A percentile compares a stretch with the other conserved stretches of the same genome.
These are phyloP conservation scores for Coemansia sp. DNA, from an alignment of 192 early-diverging fungal species.

Conservation along the genomic window DNA sequence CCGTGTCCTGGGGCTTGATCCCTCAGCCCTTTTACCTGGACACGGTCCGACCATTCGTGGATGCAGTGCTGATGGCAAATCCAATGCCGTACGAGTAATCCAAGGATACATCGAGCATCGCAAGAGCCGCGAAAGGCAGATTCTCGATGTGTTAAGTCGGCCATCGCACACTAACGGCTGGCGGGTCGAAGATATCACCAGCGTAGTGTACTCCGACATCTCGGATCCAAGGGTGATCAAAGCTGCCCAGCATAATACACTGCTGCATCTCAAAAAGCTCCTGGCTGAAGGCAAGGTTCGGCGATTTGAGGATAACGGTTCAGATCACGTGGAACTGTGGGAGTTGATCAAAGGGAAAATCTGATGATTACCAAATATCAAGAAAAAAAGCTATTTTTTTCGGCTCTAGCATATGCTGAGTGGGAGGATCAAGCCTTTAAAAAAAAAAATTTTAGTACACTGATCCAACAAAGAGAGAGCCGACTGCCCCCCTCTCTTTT, in stretches of 20 bases:
- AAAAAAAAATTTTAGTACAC: slow-evolving; percentile 12
- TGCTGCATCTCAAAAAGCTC: slow-evolving; percentile 41
- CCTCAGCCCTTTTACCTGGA: slow-evolving; percentile 63
- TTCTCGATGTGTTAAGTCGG: slow-evolving; percentile 53
- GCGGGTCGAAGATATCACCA: slow-evolving; percentile 32
- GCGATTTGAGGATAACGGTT: not conserved
- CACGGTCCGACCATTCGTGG: slow-evolving; percentile 76
- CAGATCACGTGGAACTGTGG: slow-evolving; percentile 16
- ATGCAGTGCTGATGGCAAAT: not conserved
- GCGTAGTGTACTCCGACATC: slow-evolving; percentile 32
- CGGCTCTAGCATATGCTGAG: not conserved
- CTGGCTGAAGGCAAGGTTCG: slow-evolving; percentile 14
- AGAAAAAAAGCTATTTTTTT: slow-evolving; percentile 15
- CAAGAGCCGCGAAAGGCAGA: slow-evolving; percentile 70
- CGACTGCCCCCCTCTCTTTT: not conserved
- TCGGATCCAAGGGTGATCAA: slow-evolving; percentile 28
- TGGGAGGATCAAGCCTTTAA: not conserved
- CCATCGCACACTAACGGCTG: slow-evolving; percentile 10
- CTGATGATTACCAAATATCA: slow-evolving; percentile 3
- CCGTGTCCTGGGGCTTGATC: slow-evolving; percentile 45
- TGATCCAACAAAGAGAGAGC: not conserved
- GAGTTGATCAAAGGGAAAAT: slow-evolving; percentile 14
- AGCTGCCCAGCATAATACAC: slow-evolving; percentile 40
- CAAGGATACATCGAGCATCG: slow-evolving; percentile 80
- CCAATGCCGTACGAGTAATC: slow-evolving; percentile 63